Evolutionary conservation across 495 filamentous ascomycete species (phyloP), one percentile per base, ranked within the genome.

Genomic region (Hypoxylon fragiforme): DNA sequence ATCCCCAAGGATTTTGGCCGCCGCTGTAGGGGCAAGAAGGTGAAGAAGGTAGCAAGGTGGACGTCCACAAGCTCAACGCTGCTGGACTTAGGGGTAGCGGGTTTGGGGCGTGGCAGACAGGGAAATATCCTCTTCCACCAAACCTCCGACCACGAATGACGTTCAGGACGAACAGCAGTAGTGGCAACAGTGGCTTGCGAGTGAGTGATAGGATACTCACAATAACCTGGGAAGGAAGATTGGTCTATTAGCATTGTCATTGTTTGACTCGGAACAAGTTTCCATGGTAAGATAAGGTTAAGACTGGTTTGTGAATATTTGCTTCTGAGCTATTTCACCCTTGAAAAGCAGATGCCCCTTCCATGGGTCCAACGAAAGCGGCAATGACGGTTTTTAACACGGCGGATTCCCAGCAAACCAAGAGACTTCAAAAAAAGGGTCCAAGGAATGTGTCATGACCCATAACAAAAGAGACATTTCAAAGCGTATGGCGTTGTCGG

Each of bases 1-100:
- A 96, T 96, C 78, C 73, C 68, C 62, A 65, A 46, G 11, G 53
- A 54, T 60, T 18, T 70, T 72, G 67, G 60, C 58, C 65, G 59
- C 57, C 54, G 54, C 54, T 53, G 42, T 41, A 56, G 58, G 60
- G 48, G 60, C 31, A 32, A 60, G 9, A 9, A 28, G 31, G 45
- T 49, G 39, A 49, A 39, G 42, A 56, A 39, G 24, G 51, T 55
- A 52, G 43, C 39, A 44, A 45, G 34, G 49, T 48, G 26, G 34
- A 31, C 40, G 49, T 65, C 58, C 49, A 50, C 54, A 34, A 44
- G 20, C 37, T 56, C 38, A 43, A 38, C 34, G 34, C 57, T 60
- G 30, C 54, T 56, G 24, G 50, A 50, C 32, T 62, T 62, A 65
- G 65, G 52, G 22, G 35, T n/a, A 43, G 31, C 26, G 38, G 44